Conservation (phyloP, 2,329 filamentous ascomycete species). For the Microcera coccophila region DNA sequence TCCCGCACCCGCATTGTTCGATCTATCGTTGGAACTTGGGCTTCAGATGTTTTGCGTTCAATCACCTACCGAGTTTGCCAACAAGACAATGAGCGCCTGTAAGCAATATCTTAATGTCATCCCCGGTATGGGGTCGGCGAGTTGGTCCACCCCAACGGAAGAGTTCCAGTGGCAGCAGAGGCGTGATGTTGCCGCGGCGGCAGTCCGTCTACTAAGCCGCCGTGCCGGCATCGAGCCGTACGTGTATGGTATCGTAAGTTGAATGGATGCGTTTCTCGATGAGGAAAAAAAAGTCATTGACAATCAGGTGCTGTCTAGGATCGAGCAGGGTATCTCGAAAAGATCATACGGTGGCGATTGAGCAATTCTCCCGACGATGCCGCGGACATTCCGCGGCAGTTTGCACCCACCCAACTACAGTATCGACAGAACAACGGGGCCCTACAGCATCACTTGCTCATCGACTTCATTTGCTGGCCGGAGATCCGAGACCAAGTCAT, state of each 20-base stretch:
- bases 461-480: slow-evolving; percentile 9
- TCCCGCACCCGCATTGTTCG: too few species aligned
- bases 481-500: slow-evolving; percentile 6
- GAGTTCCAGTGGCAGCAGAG: too few species aligned
- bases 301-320: too few species aligned
- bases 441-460: slow-evolving; percentile 3
- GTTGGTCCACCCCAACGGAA: too few species aligned
- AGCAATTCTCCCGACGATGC: too few species aligned
- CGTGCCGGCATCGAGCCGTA: background rate
- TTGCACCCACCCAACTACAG: slow-evolving; percentile 6
- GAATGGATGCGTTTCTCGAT: too few species aligned
- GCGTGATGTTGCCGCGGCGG: background rate
- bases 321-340: background rate
- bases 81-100: slow-evolving; percentile 1
- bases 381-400: slow-evolving; percentile 1
- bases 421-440: background rate
- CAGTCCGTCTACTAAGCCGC: too few species aligned
- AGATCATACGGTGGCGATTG: background rate
- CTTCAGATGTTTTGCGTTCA: too few species aligned
- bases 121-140: too few species aligned
- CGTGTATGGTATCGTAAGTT: background rate
- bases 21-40: too few species aligned
- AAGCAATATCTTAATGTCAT: too few species aligned
- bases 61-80: background rate
- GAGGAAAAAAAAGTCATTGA: too few species aligned